phyloP scores from a whole-genome alignment of 1,284 basidiomycete genomes.

The Rhodotorula sp. region DNA sequence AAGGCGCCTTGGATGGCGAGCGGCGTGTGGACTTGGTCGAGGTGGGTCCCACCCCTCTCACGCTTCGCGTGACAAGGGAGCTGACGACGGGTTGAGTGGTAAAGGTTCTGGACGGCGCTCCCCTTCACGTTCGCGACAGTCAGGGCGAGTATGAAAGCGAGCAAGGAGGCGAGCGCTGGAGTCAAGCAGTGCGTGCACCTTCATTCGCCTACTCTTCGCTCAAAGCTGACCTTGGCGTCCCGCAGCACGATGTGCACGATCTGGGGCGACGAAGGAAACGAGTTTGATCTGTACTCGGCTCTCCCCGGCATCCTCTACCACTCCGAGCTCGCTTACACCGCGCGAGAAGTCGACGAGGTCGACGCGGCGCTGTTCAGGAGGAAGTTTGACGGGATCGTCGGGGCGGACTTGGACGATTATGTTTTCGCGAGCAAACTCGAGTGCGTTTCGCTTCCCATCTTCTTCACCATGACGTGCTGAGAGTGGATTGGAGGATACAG shows the following conservation, averaged over 20 bases:
- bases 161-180: constrained; percentile 42
- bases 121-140: constrained; percentile 51
- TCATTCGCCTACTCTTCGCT: background rate
- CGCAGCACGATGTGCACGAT: constrained; percentile 48
- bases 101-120: constrained; percentile 51
- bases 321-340: constrained; percentile 48
- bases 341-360: constrained; percentile 34
- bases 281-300: constrained; percentile 44
- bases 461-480: background rate
- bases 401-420: constrained; percentile 49
- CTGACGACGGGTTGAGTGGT: no score
- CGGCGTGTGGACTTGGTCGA: constrained; percentile 50
- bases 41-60: constrained; percentile 10
- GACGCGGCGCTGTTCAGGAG: constrained; percentile 42
- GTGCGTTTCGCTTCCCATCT: constrained; percentile 12
- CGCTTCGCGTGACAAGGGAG: no score
- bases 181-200: constrained; percentile 37
- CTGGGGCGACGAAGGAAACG: constrained; percentile 52
- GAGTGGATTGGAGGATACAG: background rate
- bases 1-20: constrained; percentile 49
- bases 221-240: accelerated
- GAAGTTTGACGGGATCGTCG: constrained; percentile 46
- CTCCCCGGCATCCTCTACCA: constrained; percentile 44
- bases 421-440: constrained; percentile 49
- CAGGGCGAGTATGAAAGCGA: constrained; percentile 47